These are phyloP conservation scores for Malassezia equina DNA, from an alignment of 1,284 basidiomycete species.

Conservation along the genomic window DNA sequence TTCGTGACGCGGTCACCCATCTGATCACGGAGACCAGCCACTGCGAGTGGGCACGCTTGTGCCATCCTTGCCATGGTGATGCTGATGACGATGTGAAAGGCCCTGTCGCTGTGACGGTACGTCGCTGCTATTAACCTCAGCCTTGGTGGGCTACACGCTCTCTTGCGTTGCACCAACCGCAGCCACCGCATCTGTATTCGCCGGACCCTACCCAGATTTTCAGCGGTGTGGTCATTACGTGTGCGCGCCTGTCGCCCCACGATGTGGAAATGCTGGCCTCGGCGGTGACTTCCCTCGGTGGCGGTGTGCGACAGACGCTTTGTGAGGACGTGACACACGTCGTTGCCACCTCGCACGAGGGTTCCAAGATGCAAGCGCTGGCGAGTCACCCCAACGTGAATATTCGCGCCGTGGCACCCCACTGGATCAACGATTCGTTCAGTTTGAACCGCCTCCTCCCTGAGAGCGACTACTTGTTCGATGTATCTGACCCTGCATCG, in stretches of 20 bases:
- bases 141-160: slow-evolving; percentile 32
- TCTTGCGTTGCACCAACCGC: slow-evolving; percentile 20
- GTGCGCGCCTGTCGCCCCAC: slow-evolving; percentile 53
- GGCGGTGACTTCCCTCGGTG: slow-evolving; percentile 66
- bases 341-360: slow-evolving; percentile 52
- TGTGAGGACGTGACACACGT: slow-evolving; percentile 77
- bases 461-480: slow-evolving; percentile 60
- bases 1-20: slow-evolving; percentile 7
- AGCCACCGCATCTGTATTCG: slow-evolving; percentile 57
- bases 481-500: slow-evolving; percentile 50
- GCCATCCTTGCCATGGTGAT: not conserved
- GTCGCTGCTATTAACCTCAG: slow-evolving; percentile 8
- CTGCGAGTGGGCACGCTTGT: not conserved
- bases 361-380: slow-evolving; percentile 20
- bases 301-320: slow-evolving; percentile 64
- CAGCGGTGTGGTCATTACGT: slow-evolving; percentile 62
- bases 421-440: slow-evolving; percentile 73
- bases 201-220: slow-evolving; percentile 67
- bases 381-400: slow-evolving; percentile 55
- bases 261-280: slow-evolving; percentile 66
- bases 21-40: slow-evolving; percentile 9
- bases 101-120: slow-evolving; percentile 13
- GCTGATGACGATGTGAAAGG: not conserved
- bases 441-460: slow-evolving; percentile 57
- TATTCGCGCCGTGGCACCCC: slow-evolving; percentile 61